Percentiles rank a stretch among this genome's conserved stretches.
Conservation (phyloP, 257 asterid genomes). For the Rauvolfia tetraphylla region DNA sequence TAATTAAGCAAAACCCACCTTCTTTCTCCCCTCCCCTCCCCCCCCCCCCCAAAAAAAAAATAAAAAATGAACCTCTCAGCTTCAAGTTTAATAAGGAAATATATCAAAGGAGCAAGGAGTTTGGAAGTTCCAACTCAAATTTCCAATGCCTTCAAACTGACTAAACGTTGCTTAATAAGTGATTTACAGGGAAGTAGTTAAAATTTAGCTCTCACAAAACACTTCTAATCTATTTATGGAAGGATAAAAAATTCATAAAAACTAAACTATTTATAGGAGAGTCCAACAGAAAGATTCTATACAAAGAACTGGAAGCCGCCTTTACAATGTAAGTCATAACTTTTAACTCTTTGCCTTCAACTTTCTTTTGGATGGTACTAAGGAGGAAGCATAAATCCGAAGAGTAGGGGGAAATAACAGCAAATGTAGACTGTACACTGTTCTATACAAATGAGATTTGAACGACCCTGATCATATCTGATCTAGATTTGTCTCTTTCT, state of each 20-base stretch:
- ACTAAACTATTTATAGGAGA: neutral
- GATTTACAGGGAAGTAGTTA: neutral
- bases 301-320: slow-evolving; percentile 8
- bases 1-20: no score
- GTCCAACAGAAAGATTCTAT: neutral
- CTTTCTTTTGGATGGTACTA: slow-evolving; percentile 2
- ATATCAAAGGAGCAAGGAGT: neutral
- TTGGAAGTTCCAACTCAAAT: neutral
- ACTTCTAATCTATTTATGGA: neutral
- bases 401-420: neutral
- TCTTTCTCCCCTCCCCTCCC: no score
- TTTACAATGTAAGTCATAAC: neutral
- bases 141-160: neutral
- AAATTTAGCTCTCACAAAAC: neutral
- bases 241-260: neutral
- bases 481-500: neutral
- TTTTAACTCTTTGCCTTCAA: neutral
- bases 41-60: no score
- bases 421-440: slow-evolving; percentile 19
- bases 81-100: no score
- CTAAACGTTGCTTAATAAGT: neutral
- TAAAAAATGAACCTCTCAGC: no score
- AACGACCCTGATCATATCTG: neutral
- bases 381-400: neutral
- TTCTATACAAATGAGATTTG: slow-evolving; percentile 21